A percentile compares a stretch with the other conserved stretches of the same genome.
phyloP scores from a whole-genome alignment of 1,284 basidiomycete genomes.

The Peniophora sp. region DNA sequence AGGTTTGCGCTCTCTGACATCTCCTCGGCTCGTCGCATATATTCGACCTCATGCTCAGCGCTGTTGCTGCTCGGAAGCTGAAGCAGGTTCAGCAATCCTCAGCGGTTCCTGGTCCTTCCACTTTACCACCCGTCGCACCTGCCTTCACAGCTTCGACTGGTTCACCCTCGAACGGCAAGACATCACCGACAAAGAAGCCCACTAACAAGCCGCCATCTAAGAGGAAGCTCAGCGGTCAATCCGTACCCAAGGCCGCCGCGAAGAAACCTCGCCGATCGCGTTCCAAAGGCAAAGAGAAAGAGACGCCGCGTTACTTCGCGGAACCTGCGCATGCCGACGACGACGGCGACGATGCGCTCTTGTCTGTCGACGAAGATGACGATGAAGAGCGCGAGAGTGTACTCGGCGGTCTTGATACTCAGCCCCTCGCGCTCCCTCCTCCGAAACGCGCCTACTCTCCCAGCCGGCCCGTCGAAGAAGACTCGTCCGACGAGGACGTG shows the following conservation, averaged over 20 bases:
- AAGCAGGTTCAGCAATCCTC: constrained; percentile 8
- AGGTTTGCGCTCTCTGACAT: too few species aligned
- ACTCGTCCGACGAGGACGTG: constrained; percentile 21
- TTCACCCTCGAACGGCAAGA: background rate
- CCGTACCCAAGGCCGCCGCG: constrained; percentile 11
- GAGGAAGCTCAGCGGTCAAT: constrained; percentile 20
- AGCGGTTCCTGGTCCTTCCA: constrained; percentile 1
- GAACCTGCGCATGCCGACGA: constrained; percentile 27
- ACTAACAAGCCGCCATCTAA: constrained; percentile 20
- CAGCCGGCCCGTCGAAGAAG: constrained; percentile 17
- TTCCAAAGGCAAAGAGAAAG: constrained; percentile 6
- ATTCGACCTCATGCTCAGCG: constrained; percentile 57
- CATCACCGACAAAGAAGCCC: constrained; percentile 4
- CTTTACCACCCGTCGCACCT: constrained; percentile 9
- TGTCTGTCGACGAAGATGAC: constrained; percentile 22
- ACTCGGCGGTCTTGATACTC: constrained; percentile 2
- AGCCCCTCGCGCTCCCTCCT: background rate
- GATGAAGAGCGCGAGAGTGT: constrained; percentile 21
- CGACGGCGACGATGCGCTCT: constrained; percentile 13
- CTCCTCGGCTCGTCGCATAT: too few species aligned
- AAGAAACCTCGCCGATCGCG: constrained; percentile 22
- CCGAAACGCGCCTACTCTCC: constrained; percentile 14
- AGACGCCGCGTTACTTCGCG: constrained; percentile 26
- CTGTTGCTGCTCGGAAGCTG: constrained; percentile 47
- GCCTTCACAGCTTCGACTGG: constrained; percentile 9